A percentile compares a stretch with the other conserved stretches of the same genome.
Evolutionary conservation across 345 rosid species (phyloP).

Genomic region (Atalantia buxifolia): DNA sequence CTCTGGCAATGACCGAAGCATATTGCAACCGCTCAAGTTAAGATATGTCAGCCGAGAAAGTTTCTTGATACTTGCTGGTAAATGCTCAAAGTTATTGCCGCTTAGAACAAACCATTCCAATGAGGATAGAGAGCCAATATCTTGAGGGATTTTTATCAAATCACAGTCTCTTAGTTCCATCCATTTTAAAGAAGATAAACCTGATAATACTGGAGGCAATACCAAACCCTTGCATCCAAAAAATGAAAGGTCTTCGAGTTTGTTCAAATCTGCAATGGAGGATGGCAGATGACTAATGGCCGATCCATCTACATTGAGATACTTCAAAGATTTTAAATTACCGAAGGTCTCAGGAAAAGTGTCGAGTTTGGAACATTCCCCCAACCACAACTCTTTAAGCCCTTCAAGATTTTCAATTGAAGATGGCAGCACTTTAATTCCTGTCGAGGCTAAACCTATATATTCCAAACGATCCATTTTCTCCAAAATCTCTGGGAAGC

Average conservation of each 20-base stretch:
- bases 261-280: not conserved
- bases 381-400: constrained; percentile 24
- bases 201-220: too few species aligned
- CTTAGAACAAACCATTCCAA: not conserved
- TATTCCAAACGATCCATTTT: constrained; percentile 14
- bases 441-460: constrained; percentile 25
- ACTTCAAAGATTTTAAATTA: not conserved
- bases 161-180: not conserved
- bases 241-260: not conserved
- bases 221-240: not conserved
- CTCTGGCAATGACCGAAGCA: not conserved
- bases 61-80: not conserved
- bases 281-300: not conserved
- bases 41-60: not conserved
- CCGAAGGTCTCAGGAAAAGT: constrained; percentile 19
- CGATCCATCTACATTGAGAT: not conserved
- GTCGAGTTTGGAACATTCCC: constrained; percentile 18
- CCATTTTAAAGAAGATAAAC: too few species aligned
- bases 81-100: constrained; percentile 1
- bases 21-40: not conserved
- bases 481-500: constrained; percentile 20
- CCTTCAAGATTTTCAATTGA: constrained; percentile 15
- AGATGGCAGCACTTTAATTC: constrained; percentile 26
- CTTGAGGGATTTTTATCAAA: not conserved
- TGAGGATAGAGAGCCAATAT: not conserved